Evolutionary conservation across 306 rosid genomes (phyloP).

Genomic region (Fragaria vesca): DNA sequence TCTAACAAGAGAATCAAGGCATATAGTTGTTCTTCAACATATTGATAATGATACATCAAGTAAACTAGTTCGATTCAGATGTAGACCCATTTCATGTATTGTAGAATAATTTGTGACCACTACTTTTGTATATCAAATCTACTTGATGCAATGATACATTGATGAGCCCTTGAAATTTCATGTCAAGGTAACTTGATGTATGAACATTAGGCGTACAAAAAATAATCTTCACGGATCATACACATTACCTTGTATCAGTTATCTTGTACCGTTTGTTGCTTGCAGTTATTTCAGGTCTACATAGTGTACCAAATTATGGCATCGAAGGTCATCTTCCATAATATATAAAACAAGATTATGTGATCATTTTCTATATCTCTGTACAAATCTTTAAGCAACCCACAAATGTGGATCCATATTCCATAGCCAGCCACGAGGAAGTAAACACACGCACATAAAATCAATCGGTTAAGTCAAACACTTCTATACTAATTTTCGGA

Average conservation of each 20-base stretch:
- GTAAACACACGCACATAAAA: conserved; percentile 6
- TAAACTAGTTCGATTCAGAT: no score
- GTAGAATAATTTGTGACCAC: no score
- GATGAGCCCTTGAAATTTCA: no score
- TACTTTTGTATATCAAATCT: no score
- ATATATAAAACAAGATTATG: not conserved
- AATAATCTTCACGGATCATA: no score
- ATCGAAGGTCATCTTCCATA: not conserved
- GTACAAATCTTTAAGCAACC: not conserved
- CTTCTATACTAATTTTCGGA: conserved; percentile 18
- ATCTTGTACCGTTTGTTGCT: not conserved
- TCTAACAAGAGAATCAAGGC: no score
- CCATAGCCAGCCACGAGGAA: not conserved
- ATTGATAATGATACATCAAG: no score
- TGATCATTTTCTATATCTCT: not conserved
- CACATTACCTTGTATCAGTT: not conserved
- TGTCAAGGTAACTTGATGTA: no score
- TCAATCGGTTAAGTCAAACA: conserved; percentile 16
- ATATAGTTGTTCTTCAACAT: no score
- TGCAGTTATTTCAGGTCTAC: not conserved
- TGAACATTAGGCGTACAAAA: no score
- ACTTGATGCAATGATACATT: no score
- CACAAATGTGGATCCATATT: conserved; percentile 5
- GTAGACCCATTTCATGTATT: no score
- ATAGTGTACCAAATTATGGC: not conserved